Base-by-base conservation (phyloP, 495 filamentous ascomycete species). In the Aspergillus nanangensis region DNA sequence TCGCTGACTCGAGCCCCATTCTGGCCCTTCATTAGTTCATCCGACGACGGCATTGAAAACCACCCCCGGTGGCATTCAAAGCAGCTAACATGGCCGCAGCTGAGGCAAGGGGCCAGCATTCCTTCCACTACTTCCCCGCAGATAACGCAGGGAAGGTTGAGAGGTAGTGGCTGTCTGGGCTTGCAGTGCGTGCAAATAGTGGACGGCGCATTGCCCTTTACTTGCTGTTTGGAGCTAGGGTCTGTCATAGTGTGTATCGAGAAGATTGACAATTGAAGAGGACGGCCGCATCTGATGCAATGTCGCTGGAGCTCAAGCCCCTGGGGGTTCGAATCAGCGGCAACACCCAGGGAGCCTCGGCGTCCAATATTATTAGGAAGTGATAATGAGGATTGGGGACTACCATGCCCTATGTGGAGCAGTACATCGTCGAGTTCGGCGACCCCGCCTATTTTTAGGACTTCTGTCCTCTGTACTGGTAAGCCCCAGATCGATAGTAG, bases 401-500 rank as follows among this genome's bases (percentile, higher is more conserved):
- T 53, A 20, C 47, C 51, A 27, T 52, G 46, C 22, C 53, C 53
- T 55, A 58, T 53, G 34, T 58, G 55, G 22, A 51, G 56, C 14
- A 45, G 31, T 34, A 44, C 45, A 38, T 38, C 24, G 14, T 58
- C 56, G 4, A 45, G 44, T 9, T 58, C 47, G 9, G 41, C 29
- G 15, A 51, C 44, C 1, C 57, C 53, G 10, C 69, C 69, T 61
- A 91, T 92, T 55, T 94, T 94, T 44, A 95, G 70, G 17, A 96
- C 79, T 64, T 96, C 89, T 5, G 88, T 78, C 14, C 85, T 76
- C 23, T 83, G 76, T 4, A 87, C 71, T 0, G 85, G 83, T 7
- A 92, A 71, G n/a, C 78, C 77, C 91, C 92, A 96, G 45, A 85
- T 79, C 35, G 79, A 83, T 2, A 96, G 74, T 52, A 94, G 75